These are phyloP conservation scores for Botrytis porri DNA, from an alignment of 2,329 filamentous ascomycete species.

Conservation along the genomic window DNA sequence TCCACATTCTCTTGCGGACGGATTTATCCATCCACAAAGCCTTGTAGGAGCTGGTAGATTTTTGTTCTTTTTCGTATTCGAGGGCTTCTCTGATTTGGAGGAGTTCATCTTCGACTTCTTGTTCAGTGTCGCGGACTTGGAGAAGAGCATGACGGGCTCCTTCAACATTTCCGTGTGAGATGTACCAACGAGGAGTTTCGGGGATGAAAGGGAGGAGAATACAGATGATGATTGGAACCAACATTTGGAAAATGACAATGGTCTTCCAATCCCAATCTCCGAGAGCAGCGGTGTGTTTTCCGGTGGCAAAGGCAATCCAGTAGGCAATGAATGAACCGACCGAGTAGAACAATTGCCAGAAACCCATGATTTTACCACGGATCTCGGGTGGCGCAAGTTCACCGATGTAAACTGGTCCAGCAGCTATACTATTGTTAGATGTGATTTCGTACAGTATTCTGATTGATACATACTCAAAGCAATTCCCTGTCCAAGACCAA, in stretches of 20 bases:
- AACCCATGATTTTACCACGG: constrained; percentile 65
- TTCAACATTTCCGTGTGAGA: constrained; percentile 57
- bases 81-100: constrained; percentile 63
- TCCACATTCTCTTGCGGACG: constrained; percentile 61
- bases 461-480: constrained; percentile 50
- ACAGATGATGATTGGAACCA: constrained; percentile 64
- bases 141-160: constrained; percentile 44
- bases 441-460: neutral
- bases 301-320: constrained; percentile 31
- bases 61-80: constrained; percentile 69
- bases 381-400: constrained; percentile 64
- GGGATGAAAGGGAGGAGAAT: constrained; percentile 62
- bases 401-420: constrained; percentile 67
- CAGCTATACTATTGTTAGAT: constrained; percentile 4
- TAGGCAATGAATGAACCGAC: constrained; percentile 46
- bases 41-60: constrained; percentile 55
- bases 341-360: constrained; percentile 67
- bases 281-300: constrained; percentile 26
- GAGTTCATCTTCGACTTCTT: constrained; percentile 61
- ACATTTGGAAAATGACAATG: constrained; percentile 69
- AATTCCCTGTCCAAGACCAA: constrained; percentile 67
- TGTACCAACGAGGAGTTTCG: constrained; percentile 66
- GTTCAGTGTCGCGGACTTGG: constrained; percentile 60
- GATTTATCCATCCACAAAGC: constrained; percentile 70
- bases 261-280: constrained; percentile 73